Conservation (phyloP, 495 filamentous ascomycete genomes). For the Hypomontagnella submonticulosa region DNA sequence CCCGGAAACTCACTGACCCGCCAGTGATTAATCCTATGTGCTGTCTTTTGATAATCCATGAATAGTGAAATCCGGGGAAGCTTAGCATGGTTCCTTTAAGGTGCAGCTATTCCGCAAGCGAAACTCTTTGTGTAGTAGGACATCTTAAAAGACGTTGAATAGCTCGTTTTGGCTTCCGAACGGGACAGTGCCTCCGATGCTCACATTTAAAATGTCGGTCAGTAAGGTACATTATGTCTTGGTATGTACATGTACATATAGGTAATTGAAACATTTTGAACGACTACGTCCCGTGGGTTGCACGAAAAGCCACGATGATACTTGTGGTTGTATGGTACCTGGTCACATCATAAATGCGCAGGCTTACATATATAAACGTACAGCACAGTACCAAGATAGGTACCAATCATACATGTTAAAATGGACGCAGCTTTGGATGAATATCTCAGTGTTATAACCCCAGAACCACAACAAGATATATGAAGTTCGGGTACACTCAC, state of each 20-base stretch:
- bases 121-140: neutral
- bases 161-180: neutral
- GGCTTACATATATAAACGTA: neutral
- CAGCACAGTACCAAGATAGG: no score
- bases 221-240: neutral
- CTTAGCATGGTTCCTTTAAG: conserved; percentile 2
- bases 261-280: neutral
- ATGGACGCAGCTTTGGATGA: no score
- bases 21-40: neutral
- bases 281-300: neutral
- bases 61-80: conserved; percentile 24
- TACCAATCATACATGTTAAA: no score
- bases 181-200: neutral
- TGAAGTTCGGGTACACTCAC: no score
- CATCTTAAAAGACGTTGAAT: neutral
- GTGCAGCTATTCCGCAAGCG: neutral
- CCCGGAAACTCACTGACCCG: no score
- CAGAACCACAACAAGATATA: no score
- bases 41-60: neutral
- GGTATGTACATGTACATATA: neutral
- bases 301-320: neutral
- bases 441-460: no score
- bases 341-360: conserved; percentile 1
- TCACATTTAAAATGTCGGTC: conserved; percentile 20
- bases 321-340: conserved; percentile 21